These are phyloP conservation scores for Picea glauca DNA, from an alignment of 75 land plant genomes.

Conservation along the genomic window DNA sequence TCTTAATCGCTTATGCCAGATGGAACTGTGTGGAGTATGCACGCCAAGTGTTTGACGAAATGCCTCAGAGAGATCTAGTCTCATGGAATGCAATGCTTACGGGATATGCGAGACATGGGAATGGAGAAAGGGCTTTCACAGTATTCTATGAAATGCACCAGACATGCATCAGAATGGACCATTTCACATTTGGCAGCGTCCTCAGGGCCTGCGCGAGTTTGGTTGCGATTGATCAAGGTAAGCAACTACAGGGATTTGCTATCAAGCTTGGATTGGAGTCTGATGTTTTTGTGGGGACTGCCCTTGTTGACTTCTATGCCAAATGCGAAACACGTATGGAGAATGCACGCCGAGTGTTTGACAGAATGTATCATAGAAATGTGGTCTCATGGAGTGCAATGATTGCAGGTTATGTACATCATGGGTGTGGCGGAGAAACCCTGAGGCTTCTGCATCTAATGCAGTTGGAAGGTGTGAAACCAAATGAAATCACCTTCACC, in stretches of 20 bases:
- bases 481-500: constrained; percentile 3
- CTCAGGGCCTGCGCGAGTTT: constrained; percentile 36
- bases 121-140: constrained; percentile 24
- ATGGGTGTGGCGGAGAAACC: constrained; percentile 32
- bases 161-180: constrained; percentile 33
- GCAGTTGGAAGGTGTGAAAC: constrained; percentile 23
- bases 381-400: constrained; percentile 48
- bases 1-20: background rate
- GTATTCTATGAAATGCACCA: constrained; percentile 28
- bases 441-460: constrained; percentile 42
- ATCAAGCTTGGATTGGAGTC: constrained; percentile 50
- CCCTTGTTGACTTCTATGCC: constrained; percentile 44
- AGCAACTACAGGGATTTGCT: constrained; percentile 31
- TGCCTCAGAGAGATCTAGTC: constrained; percentile 42
- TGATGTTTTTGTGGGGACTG: constrained; percentile 43
- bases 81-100: constrained; percentile 54
- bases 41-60: constrained; percentile 27
- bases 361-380: constrained; percentile 26
- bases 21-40: constrained; percentile 24
- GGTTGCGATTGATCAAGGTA: constrained; percentile 20
- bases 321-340: constrained; percentile 27
- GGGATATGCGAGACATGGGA: constrained; percentile 22
- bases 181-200: constrained; percentile 48
- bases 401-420: constrained; percentile 45
- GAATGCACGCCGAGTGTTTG: constrained; percentile 27